A percentile compares a stretch with the other conserved stretches of the same genome.
These are phyloP conservation scores for Xylaria telfairii DNA, from an alignment of 495 filamentous ascomycete species.

Conservation along the genomic window DNA sequence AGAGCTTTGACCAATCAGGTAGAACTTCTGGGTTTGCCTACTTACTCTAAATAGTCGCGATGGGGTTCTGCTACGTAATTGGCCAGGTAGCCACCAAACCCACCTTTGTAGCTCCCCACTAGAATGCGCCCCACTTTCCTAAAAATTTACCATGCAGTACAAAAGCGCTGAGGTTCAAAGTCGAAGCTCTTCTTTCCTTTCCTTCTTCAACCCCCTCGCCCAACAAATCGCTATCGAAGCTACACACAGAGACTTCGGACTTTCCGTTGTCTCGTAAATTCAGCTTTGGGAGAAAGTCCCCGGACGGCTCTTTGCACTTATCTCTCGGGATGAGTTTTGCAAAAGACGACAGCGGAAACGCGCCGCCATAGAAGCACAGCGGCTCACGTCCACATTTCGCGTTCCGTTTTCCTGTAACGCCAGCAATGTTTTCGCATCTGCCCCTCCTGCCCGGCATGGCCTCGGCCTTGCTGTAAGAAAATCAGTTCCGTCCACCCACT, in stretches of 20 bases:
- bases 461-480: conserved; percentile 35
- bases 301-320: conserved; percentile 76
- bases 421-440: conserved; percentile 32
- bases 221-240: conserved; percentile 99
- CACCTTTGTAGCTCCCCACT: neutral
- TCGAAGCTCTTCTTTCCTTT: conserved; percentile 26
- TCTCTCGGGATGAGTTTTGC: conserved; percentile 5
- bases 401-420: conserved; percentile 58
- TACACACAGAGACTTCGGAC: conserved; percentile 80
- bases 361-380: conserved; percentile 98
- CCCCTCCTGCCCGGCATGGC: conserved; percentile 46
- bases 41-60: neutral
- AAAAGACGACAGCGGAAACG: conserved; percentile 82
- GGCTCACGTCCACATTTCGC: conserved; percentile 64
- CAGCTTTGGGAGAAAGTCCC: conserved; percentile 99
- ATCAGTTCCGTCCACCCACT: conserved; percentile 20
- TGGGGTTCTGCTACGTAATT: neutral
- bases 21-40: neutral
- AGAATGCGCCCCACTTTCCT: neutral
- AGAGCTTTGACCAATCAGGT: conserved; percentile 12
- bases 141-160: conserved; percentile 13
- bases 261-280: conserved; percentile 47
- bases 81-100: neutral
- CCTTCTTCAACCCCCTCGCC: conserved; percentile 78
- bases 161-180: conserved; percentile 19